phyloP scores from a whole-genome alignment of 495 filamentous ascomycete species.

The Penicillium crystallinum region DNA sequence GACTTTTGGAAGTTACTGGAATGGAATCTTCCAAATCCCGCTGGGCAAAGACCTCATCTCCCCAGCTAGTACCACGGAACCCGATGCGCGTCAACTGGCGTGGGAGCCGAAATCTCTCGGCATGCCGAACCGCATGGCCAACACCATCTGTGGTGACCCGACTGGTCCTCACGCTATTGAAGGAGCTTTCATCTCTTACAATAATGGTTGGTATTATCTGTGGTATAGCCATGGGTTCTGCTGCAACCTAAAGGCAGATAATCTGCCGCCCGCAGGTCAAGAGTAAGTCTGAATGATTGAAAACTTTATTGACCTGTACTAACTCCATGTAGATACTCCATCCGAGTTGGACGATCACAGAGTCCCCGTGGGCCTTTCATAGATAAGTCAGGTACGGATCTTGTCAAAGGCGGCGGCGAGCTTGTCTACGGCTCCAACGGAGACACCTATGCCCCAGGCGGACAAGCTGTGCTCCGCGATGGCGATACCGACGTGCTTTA shows the following conservation, averaged over 20 bases:
- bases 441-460: constrained; percentile 45
- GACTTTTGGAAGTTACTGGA: constrained; percentile 70
- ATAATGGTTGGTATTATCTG: constrained; percentile 60
- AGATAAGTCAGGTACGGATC: constrained; percentile 32
- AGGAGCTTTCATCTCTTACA: constrained; percentile 52
- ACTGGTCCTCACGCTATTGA: constrained; percentile 36
- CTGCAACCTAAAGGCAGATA: constrained; percentile 50
- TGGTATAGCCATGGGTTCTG: constrained; percentile 68
- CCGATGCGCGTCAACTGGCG: constrained; percentile 32
- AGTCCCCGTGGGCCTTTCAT: constrained; percentile 36
- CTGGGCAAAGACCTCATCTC: constrained; percentile 43
- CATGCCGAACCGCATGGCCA: constrained; percentile 19
- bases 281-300: constrained; percentile 46
- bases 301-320: not conserved
- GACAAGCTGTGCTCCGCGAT: constrained; percentile 36
- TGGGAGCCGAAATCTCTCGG: constrained; percentile 23
- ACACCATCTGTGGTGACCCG: constrained; percentile 31
- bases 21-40: constrained; percentile 60
- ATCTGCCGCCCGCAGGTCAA: constrained; percentile 48
- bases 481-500: constrained; percentile 38
- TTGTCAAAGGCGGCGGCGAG: constrained; percentile 39
- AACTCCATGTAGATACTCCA: constrained; percentile 31
- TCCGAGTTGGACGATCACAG: constrained; percentile 39
- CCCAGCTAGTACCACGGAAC: constrained; percentile 16
- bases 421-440: constrained; percentile 43